phyloP scores from a whole-genome alignment of 2,329 filamentous ascomycete genomes.

The Leptosphaerulina australis region DNA sequence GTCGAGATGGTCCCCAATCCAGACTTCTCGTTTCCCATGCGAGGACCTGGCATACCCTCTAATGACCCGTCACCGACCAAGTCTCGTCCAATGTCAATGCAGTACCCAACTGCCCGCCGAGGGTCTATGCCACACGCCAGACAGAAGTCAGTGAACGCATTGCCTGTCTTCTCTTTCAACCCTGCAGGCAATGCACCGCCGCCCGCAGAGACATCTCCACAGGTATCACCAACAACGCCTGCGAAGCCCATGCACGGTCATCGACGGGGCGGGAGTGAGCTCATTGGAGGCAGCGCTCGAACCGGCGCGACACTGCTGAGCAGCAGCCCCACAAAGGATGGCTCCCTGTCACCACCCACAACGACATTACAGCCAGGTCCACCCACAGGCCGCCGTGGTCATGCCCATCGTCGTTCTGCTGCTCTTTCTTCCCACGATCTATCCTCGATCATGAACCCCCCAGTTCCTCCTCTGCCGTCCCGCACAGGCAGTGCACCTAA shows the following conservation, averaged over 20 bases:
- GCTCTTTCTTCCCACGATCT: slow-evolving; percentile 86
- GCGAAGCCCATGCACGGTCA: slow-evolving; percentile 65
- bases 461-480: slow-evolving; percentile 60
- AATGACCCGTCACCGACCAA: slow-evolving; percentile 42
- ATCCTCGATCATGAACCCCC: slow-evolving; percentile 68
- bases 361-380: slow-evolving; percentile 56
- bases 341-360: slow-evolving; percentile 62
- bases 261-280: slow-evolving; percentile 81
- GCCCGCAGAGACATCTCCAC: slow-evolving; percentile 41
- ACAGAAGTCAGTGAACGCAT: slow-evolving; percentile 51
- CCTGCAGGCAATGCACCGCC: slow-evolving; percentile 48
- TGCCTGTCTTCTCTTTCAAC: slow-evolving; percentile 59
- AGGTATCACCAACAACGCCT: slow-evolving; percentile 52
- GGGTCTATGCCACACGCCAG: slow-evolving; percentile 45
- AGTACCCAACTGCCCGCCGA: slow-evolving; percentile 43
- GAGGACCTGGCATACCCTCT: slow-evolving; percentile 37
- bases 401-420: slow-evolving; percentile 79
- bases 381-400: slow-evolving; percentile 66
- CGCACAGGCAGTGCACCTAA: slow-evolving; percentile 67
- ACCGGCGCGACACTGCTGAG: slow-evolving; percentile 63
- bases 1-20: slow-evolving; percentile 56
- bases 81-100: slow-evolving; percentile 48
- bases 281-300: slow-evolving; percentile 73
- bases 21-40: slow-evolving; percentile 57
- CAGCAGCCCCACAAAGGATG: slow-evolving; percentile 72